Evolutionary conservation across 768 basidiomycete genomes (phyloP).

Genomic region (Trametes elegans): DNA sequence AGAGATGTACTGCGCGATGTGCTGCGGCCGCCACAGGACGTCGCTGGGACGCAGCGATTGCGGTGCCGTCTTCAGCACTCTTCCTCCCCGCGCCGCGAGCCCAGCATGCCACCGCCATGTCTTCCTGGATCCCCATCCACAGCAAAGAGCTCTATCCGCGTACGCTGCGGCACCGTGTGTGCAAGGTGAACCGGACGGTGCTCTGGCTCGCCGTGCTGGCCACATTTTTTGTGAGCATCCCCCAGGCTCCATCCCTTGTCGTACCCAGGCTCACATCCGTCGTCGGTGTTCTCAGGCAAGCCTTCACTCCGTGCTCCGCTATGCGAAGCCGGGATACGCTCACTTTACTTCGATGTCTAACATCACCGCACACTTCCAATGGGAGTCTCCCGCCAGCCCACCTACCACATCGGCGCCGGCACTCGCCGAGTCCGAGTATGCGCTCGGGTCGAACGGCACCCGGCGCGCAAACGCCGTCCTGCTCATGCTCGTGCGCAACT

Average conservation of each 20-base stretch:
- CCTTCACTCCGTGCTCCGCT: constrained; percentile 4
- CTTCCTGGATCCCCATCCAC: constrained; percentile 9
- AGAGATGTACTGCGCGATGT: too few relatives aligned
- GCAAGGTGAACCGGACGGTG: constrained; percentile 7
- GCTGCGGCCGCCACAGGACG: too few relatives aligned
- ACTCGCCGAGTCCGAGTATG: not conserved
- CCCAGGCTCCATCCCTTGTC: not conserved
- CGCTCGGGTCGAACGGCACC: not conserved
- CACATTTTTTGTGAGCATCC: not conserved
- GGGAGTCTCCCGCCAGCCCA: not conserved
- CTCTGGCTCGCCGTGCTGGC: not conserved
- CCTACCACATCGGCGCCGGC: not conserved
- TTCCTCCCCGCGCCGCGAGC: too few relatives aligned
- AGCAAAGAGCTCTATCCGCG: constrained; percentile 1
- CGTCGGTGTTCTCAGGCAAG: not conserved
- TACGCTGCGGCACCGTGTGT: not conserved
- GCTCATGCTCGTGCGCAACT: constrained; percentile 60
- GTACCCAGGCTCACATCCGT: not conserved
- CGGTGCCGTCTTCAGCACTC: too few relatives aligned
- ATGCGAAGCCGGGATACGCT: not conserved
- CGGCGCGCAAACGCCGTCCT: constrained; percentile 33
- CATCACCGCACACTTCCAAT: constrained; percentile 1
- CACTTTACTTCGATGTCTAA: not conserved
- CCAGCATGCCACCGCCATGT: constrained; percentile 3
- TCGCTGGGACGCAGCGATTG: too few relatives aligned